These are phyloP conservation scores for grape (Vitis vinifera) DNA, from an alignment of 164 flowering plant species.

Conservation along the genomic window DNA sequence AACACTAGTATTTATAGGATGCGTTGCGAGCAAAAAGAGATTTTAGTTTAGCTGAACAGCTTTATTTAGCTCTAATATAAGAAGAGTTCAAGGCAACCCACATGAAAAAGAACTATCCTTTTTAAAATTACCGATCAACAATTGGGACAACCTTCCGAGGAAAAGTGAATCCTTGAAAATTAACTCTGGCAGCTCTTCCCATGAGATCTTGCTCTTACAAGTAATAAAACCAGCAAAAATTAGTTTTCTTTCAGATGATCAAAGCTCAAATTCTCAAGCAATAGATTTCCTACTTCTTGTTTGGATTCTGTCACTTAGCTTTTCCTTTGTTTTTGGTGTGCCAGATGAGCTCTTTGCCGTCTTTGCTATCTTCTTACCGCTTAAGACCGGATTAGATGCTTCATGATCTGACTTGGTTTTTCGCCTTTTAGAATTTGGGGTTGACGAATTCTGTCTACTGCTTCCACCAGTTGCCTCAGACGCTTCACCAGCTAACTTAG, in stretches of 20 bases:
- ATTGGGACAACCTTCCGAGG: not conserved
- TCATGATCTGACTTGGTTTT: slow-evolving; percentile 6
- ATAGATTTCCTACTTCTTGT: slow-evolving; percentile 13
- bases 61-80: not conserved
- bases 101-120: not conserved
- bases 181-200: not conserved
- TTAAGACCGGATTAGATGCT: not conserved
- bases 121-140: too few relatives aligned
- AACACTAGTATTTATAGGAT: too few relatives aligned
- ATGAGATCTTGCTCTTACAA: not conserved
- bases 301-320: not conserved
- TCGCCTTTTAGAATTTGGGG: slow-evolving; percentile 24
- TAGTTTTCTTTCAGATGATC: not conserved
- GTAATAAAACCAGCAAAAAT: not conserved
- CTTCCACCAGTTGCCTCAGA: slow-evolving; percentile 6
- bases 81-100: not conserved
- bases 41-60: too few relatives aligned
- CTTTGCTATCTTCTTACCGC: not conserved
- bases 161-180: not conserved
- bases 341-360: not conserved
- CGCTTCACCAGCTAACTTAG: not conserved
- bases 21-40: too few relatives aligned
- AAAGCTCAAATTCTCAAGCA: slow-evolving; percentile 12
- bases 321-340: slow-evolving; percentile 3
- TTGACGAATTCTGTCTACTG: slow-evolving; percentile 12